Conservation (phyloP, 805 yeast genomes). For the Zygotorulaspora sp. region DNA sequence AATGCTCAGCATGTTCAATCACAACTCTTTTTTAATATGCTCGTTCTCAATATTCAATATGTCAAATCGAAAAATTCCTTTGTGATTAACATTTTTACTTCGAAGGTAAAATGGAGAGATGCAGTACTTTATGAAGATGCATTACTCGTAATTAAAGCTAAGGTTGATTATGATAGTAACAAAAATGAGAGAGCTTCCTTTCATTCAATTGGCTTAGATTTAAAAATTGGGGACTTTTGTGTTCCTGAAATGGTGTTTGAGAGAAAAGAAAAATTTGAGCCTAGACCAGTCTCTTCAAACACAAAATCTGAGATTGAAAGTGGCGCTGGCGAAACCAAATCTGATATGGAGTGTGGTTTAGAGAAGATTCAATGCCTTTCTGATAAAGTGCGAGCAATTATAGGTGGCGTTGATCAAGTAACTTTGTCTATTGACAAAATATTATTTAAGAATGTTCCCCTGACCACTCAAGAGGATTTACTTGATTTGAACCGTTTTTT, state of each 20-base stretch:
- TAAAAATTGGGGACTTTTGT: slow-evolving; percentile 22
- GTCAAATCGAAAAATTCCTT: background rate
- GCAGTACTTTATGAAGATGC: slow-evolving; percentile 11
- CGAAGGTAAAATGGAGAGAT: slow-evolving; percentile 1
- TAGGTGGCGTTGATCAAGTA: slow-evolving; percentile 17
- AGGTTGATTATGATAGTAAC: slow-evolving; percentile 3
- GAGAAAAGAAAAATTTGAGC: background rate
- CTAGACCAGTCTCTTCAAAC: background rate
- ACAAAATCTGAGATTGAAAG: background rate
- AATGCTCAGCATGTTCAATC: slow-evolving; percentile 3
- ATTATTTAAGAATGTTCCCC: slow-evolving; percentile 19
- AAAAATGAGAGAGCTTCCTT: slow-evolving; percentile 8
- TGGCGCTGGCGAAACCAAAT: background rate
- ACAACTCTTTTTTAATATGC: slow-evolving; percentile 1
- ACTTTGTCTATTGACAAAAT: slow-evolving; percentile 26
- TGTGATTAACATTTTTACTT: slow-evolving; percentile 3
- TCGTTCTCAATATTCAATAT: background rate
- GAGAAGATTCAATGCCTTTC: background rate
- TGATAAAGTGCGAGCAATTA: slow-evolving; percentile 6
- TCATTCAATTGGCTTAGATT: slow-evolving; percentile 15
- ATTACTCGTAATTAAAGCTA: slow-evolving; percentile 6
- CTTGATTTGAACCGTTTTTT: slow-evolving; percentile 20
- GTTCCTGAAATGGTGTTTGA: slow-evolving; percentile 14
- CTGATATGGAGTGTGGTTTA: background rate
- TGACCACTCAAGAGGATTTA: slow-evolving; percentile 22